These are phyloP conservation scores for Huntiella omanensis DNA, from an alignment of 2,329 filamentous ascomycete species.

Conservation along the genomic window DNA sequence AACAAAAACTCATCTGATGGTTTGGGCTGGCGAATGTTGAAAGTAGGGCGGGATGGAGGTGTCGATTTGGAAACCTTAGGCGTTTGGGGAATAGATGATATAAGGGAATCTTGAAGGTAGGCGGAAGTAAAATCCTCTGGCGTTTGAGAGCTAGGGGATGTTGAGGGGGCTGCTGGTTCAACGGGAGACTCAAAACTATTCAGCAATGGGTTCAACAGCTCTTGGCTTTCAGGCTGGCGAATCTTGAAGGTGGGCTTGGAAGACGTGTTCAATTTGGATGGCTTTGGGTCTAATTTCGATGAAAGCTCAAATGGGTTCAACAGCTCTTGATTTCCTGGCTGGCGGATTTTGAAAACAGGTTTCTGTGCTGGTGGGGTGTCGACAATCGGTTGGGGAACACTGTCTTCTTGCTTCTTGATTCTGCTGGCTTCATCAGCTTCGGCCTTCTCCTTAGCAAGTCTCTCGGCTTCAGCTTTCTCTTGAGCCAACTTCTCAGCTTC, in stretches of 20 bases:
- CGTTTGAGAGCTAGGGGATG: no score
- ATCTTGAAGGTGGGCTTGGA: conserved; percentile 1
- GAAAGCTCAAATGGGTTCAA: neutral
- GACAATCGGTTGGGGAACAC: neutral
- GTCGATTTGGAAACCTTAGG: neutral
- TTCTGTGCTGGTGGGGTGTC: neutral
- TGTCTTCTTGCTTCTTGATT: neutral
- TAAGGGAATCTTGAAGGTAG: no score
- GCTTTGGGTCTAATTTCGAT: no score
- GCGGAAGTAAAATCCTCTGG: no score
- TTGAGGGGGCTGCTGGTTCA: no score
- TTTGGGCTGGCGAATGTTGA: conserved; percentile 4
- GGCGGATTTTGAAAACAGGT: conserved; percentile 1
- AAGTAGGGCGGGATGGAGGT: neutral
- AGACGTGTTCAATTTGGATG: neutral
- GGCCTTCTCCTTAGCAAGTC: no score
- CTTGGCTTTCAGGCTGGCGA: neutral
- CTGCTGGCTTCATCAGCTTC: neutral
- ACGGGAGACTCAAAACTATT: no score
- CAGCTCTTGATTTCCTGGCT: conserved; percentile 1
- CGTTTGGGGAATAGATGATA: no score
- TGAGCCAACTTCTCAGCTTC: neutral
- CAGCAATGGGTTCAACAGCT: conserved; percentile 1
- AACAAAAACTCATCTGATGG: conserved; percentile 5
- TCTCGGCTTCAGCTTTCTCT: neutral